These are phyloP conservation scores for Quercus alba DNA, from an alignment of 306 rosid genomes.

Conservation along the genomic window DNA sequence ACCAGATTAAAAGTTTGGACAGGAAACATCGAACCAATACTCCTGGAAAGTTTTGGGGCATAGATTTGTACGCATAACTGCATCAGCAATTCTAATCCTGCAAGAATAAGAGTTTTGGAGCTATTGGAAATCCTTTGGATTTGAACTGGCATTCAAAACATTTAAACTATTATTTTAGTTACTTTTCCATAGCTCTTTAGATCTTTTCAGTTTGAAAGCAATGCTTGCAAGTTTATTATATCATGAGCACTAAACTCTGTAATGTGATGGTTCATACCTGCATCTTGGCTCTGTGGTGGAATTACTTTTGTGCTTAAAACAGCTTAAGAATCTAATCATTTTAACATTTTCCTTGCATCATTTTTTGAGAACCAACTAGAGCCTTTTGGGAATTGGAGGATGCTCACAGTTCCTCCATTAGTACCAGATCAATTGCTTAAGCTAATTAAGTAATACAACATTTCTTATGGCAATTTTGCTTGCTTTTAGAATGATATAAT, in stretches of 20 bases:
- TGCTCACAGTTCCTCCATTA: background rate
- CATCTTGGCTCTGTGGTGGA: background rate
- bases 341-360: too few species aligned
- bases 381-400: background rate
- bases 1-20: constrained; percentile 53
- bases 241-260: background rate
- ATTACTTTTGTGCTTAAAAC: too few species aligned
- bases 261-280: background rate
- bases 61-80: constrained; percentile 68
- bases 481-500: background rate
- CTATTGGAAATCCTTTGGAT: background rate
- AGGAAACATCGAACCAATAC: constrained; percentile 64
- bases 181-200: background rate
- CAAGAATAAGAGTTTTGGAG: background rate
- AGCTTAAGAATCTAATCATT: too few species aligned
- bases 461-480: background rate
- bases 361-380: background rate
- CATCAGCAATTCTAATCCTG: background rate
- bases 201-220: background rate
- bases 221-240: background rate
- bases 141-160: background rate
- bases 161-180: background rate
- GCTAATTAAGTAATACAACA: background rate
- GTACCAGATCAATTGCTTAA: background rate
- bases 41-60: constrained; percentile 81